Percentiles rank a stretch among this genome's conserved stretches.
phyloP scores from a whole-genome alignment of 1,139 yeast genomes.

The Scheffersomyces illinoinensis region DNA sequence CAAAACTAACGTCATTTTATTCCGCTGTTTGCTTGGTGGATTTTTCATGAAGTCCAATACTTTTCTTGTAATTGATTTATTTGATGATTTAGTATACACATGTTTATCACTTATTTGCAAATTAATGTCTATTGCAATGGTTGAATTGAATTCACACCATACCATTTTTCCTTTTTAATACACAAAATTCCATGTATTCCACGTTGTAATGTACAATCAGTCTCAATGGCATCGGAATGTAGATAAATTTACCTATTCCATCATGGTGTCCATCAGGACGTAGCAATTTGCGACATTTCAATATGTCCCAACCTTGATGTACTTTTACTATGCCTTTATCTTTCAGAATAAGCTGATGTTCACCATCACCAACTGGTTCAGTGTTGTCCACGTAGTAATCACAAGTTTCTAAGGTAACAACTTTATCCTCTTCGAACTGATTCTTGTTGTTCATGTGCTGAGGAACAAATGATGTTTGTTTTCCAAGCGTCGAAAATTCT shows the following conservation, averaged over 20 bases:
- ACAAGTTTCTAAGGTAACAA: slow-evolving; percentile 48
- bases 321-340: slow-evolving; percentile 9
- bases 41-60: not conserved
- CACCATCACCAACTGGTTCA: slow-evolving; percentile 32
- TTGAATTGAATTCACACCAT: not conserved
- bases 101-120: not conserved
- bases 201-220: slow-evolving; percentile 24
- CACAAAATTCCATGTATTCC: slow-evolving; percentile 47
- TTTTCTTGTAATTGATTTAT: not conserved
- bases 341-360: slow-evolving; percentile 22
- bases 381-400: slow-evolving; percentile 61
- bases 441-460: slow-evolving; percentile 73
- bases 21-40: not conserved
- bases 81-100: not conserved
- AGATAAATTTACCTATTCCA: slow-evolving; percentile 50
- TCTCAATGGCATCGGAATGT: slow-evolving; percentile 39
- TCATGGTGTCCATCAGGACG: slow-evolving; percentile 44
- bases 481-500: slow-evolving; percentile 18
- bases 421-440: slow-evolving; percentile 53
- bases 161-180: slow-evolving; percentile 23
- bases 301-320: slow-evolving; percentile 38
- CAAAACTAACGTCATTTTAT: not conserved
- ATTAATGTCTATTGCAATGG: not conserved
- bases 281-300: slow-evolving; percentile 46
- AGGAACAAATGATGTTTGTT: slow-evolving; percentile 48